Conservation (phyloP, 2,329 filamentous ascomycete species). For the Curvularia eragrostidis region DNA sequence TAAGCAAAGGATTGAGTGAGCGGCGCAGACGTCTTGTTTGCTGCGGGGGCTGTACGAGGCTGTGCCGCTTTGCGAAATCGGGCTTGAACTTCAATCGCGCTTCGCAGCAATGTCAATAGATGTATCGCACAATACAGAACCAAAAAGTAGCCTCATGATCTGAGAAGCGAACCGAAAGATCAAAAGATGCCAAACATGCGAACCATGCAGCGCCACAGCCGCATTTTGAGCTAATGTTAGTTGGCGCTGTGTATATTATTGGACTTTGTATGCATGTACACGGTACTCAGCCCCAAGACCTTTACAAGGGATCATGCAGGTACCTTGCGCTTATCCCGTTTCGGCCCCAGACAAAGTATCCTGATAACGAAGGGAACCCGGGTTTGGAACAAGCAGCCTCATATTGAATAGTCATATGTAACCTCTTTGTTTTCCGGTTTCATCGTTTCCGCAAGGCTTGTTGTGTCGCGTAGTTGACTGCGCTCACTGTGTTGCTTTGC, state of each 20-base stretch:
- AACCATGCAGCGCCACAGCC: slow-evolving; percentile 19
- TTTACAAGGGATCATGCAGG: slow-evolving; percentile 23
- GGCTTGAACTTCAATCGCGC: slow-evolving; percentile 5
- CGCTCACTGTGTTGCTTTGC: slow-evolving; percentile 22
- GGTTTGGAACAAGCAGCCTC: slow-evolving; percentile 31
- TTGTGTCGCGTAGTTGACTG: slow-evolving; percentile 15
- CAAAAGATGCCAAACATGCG: slow-evolving; percentile 1
- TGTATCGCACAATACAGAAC: slow-evolving; percentile 9
- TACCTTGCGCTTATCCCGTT: slow-evolving; percentile 24
- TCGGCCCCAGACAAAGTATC: slow-evolving; percentile 27
- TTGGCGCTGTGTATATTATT: slow-evolving; percentile 35
- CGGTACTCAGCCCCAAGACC: slow-evolving; percentile 43
- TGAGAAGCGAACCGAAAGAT: neutral
- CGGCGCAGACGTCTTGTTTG: neutral
- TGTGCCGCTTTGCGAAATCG: slow-evolving; percentile 8
- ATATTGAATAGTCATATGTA: slow-evolving; percentile 31
- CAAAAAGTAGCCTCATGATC: slow-evolving; percentile 7
- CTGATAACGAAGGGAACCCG: slow-evolving; percentile 26
- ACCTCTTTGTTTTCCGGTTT: slow-evolving; percentile 35
- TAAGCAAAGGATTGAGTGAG: neutral
- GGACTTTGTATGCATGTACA: slow-evolving; percentile 26
- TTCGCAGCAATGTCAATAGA: slow-evolving; percentile 10
- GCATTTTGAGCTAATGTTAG: slow-evolving; percentile 41
- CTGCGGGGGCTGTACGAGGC: neutral
- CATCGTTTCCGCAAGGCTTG: slow-evolving; percentile 26